A percentile compares a stretch with the other conserved stretches of the same genome.
These are phyloP conservation scores for Metarhizium rileyi DNA, from an alignment of 2,329 filamentous ascomycete species.

Conservation along the genomic window DNA sequence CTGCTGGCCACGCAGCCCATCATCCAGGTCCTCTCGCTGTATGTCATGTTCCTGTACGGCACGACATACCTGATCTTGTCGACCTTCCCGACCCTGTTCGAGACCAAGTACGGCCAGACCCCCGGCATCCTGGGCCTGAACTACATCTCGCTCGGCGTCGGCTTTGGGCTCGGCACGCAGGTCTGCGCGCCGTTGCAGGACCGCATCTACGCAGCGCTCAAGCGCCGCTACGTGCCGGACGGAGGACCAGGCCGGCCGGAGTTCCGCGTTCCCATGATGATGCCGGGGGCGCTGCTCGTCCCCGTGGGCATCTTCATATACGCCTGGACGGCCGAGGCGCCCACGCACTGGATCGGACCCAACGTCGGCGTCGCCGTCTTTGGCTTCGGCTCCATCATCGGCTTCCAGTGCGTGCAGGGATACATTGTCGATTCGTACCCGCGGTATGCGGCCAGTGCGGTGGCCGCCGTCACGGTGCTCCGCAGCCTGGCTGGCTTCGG, in stretches of 20 bases:
- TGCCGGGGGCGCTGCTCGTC: constrained; percentile 29
- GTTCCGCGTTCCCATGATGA: constrained; percentile 33
- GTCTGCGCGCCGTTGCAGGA: constrained; percentile 35
- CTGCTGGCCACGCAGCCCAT: constrained; percentile 54
- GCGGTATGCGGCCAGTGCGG: constrained; percentile 35
- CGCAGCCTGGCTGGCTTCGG: constrained; percentile 40
- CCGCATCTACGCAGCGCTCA: constrained; percentile 32
- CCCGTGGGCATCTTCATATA: constrained; percentile 35
- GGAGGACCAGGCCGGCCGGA: constrained; percentile 28
- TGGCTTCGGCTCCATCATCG: constrained; percentile 27
- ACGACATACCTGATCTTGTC: constrained; percentile 47
- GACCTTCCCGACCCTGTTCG: constrained; percentile 44
- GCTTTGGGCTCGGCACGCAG: constrained; percentile 22
- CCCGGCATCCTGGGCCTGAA: constrained; percentile 32
- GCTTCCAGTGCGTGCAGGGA: constrained; percentile 35
- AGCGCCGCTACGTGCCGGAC: constrained; percentile 27
- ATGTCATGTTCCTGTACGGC: constrained; percentile 56
- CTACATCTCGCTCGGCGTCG: constrained; percentile 20
- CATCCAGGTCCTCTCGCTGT: constrained; percentile 54
- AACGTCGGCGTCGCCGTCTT: constrained; percentile 33
- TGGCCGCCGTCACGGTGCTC: constrained; percentile 33
- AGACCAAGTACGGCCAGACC: constrained; percentile 47
- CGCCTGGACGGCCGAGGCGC: constrained; percentile 34
- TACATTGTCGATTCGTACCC: constrained; percentile 38
- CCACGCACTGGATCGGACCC: constrained; percentile 35